Evolutionary conservation across 805 yeast species (phyloP).

Genomic region (Candida peoriensis): DNA sequence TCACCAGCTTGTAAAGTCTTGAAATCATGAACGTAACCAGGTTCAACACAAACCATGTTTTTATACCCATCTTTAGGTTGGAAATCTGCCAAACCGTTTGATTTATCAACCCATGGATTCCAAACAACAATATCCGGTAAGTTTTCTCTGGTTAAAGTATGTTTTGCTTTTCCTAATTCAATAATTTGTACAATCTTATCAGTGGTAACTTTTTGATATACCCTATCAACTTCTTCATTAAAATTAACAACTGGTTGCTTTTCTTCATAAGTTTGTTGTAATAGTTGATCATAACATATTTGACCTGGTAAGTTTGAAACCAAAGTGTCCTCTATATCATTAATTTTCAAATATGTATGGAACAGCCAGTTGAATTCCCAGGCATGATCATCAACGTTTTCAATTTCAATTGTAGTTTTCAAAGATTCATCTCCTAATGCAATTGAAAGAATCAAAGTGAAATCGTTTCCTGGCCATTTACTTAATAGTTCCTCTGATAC

Average conservation of each 20-base stretch:
- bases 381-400: slow-evolving; percentile 55
- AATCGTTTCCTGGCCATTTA: slow-evolving; percentile 52
- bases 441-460: slow-evolving; percentile 69
- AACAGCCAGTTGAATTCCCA: slow-evolving; percentile 92
- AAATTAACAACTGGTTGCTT: slow-evolving; percentile 71
- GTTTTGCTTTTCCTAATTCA: slow-evolving; percentile 64
- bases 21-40: slow-evolving; percentile 78
- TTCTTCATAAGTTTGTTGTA: slow-evolving; percentile 57
- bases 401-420: slow-evolving; percentile 68
- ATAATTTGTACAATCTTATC: slow-evolving; percentile 61
- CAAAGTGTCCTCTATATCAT: slow-evolving; percentile 71
- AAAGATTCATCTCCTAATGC: slow-evolving; percentile 53
- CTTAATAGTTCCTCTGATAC: slow-evolving; percentile 67
- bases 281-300: slow-evolving; percentile 69
- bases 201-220: slow-evolving; percentile 60
- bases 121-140: slow-evolving; percentile 79
- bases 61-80: slow-evolving; percentile 79
- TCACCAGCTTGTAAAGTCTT: slow-evolving; percentile 62
- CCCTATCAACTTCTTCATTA: slow-evolving; percentile 78
- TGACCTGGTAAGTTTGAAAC: slow-evolving; percentile 78
- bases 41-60: slow-evolving; percentile 91
- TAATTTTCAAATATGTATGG: slow-evolving; percentile 80
- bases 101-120: slow-evolving; percentile 93
- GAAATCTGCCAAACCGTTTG: slow-evolving; percentile 84
- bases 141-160: slow-evolving; percentile 60